Evolutionary conservation across 2,329 filamentous ascomycete species (phyloP).

Genomic region (Penicillium sp.): DNA sequence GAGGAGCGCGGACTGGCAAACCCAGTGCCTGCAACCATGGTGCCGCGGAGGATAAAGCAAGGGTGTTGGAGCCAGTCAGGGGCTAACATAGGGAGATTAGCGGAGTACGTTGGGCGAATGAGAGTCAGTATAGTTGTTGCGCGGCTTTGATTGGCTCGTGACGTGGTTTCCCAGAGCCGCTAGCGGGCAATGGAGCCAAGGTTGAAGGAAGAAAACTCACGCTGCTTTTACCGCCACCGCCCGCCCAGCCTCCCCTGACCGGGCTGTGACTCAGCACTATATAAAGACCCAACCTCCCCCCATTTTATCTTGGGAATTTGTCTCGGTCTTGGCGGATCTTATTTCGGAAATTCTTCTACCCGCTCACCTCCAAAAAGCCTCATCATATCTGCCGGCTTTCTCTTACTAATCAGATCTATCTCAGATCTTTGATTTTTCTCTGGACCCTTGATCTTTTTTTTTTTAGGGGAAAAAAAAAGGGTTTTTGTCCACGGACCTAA

Average conservation of each 20-base stretch:
- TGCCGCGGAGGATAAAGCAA: conserved; percentile 27
- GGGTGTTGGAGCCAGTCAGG: conserved; percentile 23
- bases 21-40: conserved; percentile 31
- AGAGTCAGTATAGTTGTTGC: not conserved
- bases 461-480: conserved; percentile 7
- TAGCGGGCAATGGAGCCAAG: conserved; percentile 24
- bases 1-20: conserved; percentile 29
- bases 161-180: conserved; percentile 23
- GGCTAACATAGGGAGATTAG: not conserved
- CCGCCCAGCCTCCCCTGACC: conserved; percentile 39
- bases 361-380: conserved; percentile 15
- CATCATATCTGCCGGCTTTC: conserved; percentile 20
- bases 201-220: conserved; percentile 26
- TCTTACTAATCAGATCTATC: conserved; percentile 20
- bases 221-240: conserved; percentile 41
- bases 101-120: not conserved
- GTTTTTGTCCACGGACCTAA: conserved; percentile 2
- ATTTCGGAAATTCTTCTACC: conserved; percentile 36
- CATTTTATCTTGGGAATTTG: conserved; percentile 28
- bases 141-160: conserved; percentile 1
- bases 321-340: conserved; percentile 39
- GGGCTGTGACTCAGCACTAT: conserved; percentile 39
- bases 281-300: conserved; percentile 43
- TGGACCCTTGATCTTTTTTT: conserved; percentile 1
- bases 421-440: conserved; percentile 9